phyloP scores from a whole-genome alignment of 768 basidiomycete species.

The Rubroboletus pulcherrimus region DNA sequence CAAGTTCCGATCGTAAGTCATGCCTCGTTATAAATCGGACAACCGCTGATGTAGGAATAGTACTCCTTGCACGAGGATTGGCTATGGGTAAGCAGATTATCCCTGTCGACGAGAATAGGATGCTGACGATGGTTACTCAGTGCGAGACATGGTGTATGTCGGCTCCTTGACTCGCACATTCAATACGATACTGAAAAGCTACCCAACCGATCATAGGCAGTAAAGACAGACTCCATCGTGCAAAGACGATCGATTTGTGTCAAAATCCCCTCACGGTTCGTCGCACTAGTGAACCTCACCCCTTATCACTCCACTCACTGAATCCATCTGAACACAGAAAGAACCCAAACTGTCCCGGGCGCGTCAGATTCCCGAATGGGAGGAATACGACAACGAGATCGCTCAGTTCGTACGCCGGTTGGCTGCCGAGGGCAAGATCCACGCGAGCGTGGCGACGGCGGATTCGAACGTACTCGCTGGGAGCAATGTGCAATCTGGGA shows the following conservation, averaged over 20 bases:
- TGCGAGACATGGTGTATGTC: conserved; percentile 97
- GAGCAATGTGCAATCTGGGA: conserved; percentile 32
- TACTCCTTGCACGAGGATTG: conserved; percentile 89
- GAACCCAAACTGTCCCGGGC: conserved; percentile 94
- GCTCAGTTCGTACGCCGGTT: conserved; percentile 74
- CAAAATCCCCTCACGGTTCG: conserved; percentile 92
- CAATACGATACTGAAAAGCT: neutral
- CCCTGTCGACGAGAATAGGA: neutral
- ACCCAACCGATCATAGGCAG: conserved; percentile 46
- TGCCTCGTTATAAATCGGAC: neutral
- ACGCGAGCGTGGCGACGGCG: conserved; percentile 60
- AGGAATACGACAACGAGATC: conserved; percentile 88
- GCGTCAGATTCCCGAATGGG: conserved; percentile 96
- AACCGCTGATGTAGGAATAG: conserved; percentile 35
- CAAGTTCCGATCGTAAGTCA: conserved; percentile 89
- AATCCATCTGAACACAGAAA: conserved; percentile 54
- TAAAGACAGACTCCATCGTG: conserved; percentile 73
- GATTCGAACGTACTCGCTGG: conserved; percentile 67
- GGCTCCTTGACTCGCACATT: neutral
- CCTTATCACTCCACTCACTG: neutral
- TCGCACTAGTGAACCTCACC: neutral
- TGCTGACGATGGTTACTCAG: conserved; percentile 35
- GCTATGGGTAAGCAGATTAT: conserved; percentile 73
- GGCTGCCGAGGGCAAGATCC: conserved; percentile 66
- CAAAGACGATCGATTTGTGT: conserved; percentile 93